Percentiles rank a stretch among this genome's conserved stretches.
Evolutionary conservation across 2,329 filamentous ascomycete species (phyloP).

Genomic region (Apiospora phragmitis): DNA sequence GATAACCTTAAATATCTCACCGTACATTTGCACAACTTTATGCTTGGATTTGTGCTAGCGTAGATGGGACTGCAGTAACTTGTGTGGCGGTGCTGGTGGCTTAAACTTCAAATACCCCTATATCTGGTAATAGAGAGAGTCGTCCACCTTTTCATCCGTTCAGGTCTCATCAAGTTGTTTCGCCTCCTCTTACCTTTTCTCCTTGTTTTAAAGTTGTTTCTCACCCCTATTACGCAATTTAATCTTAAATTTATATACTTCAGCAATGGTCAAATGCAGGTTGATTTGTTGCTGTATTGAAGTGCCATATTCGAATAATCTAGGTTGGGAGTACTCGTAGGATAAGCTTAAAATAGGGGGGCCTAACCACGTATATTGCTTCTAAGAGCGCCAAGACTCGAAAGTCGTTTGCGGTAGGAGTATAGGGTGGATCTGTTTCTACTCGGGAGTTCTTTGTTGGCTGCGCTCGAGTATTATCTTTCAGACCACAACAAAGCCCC

Average conservation of each 20-base stretch:
- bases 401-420: not conserved
- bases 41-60: not conserved
- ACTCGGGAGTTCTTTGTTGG: not conserved
- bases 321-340: too few relatives aligned
- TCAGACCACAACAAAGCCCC: not conserved
- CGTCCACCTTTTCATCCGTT: too few relatives aligned
- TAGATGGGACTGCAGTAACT: not conserved
- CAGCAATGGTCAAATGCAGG: too few relatives aligned
- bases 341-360: not conserved
- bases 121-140: too few relatives aligned
- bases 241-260: too few relatives aligned
- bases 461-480: not conserved
- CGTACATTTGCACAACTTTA: not conserved
- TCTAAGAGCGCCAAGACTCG: accelerated
- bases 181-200: too few relatives aligned
- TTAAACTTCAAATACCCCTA: not conserved
- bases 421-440: not conserved
- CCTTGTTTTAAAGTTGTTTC: too few relatives aligned
- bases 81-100: not conserved
- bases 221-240: too few relatives aligned
- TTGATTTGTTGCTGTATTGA: too few relatives aligned
- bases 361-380: not conserved
- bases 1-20: not conserved
- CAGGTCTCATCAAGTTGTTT: too few relatives aligned
- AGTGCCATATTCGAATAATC: too few relatives aligned